Percentiles rank a stretch among this genome's conserved stretches.
Conservation (phyloP, 1,284 basidiomycete genomes). For the Thecaphora thlaspeos region DNA sequence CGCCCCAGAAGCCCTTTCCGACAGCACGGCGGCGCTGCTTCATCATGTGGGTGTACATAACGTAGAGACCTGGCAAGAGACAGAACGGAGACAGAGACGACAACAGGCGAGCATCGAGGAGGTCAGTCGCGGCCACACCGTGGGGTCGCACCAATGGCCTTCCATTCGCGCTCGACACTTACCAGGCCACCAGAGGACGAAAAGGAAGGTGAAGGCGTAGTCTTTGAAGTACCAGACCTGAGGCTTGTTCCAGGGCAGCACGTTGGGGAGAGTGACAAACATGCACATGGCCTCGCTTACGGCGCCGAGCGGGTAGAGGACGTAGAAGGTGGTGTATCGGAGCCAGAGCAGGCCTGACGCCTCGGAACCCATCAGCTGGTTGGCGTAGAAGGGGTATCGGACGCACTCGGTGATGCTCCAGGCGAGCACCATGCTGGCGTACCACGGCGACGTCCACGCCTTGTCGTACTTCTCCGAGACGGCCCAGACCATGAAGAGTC, state of each 20-base stretch:
- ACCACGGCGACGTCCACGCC: conserved; percentile 68
- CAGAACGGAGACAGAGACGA: not conserved
- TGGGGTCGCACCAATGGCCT: no score
- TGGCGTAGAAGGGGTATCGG: conserved; percentile 86
- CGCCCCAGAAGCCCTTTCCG: conserved; percentile 60
- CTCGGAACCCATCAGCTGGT: conserved; percentile 62
- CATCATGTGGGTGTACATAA: conserved; percentile 88
- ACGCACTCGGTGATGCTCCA: conserved; percentile 91
- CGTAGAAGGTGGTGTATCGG: conserved; percentile 82
- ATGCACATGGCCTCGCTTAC: conserved; percentile 83
- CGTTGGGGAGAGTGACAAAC: conserved; percentile 70
- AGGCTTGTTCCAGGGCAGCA: conserved; percentile 24
- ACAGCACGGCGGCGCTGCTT: conserved; percentile 76
- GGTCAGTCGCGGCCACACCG: no score
- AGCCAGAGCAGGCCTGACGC: conserved; percentile 48
- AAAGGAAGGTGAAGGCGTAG: conserved; percentile 65
- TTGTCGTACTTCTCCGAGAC: conserved; percentile 47
- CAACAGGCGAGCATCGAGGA: no score
- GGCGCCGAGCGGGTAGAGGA: conserved; percentile 89
- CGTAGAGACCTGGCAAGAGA: conserved; percentile 68
- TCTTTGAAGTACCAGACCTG: conserved; percentile 30
- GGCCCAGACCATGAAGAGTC: conserved; percentile 83
- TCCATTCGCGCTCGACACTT: no score
- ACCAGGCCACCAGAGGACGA: conserved; percentile 90
- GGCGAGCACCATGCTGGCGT: conserved; percentile 86